phyloP scores from a whole-genome alignment of 2,329 filamentous ascomycete genomes.

The Alternaria panax region DNA sequence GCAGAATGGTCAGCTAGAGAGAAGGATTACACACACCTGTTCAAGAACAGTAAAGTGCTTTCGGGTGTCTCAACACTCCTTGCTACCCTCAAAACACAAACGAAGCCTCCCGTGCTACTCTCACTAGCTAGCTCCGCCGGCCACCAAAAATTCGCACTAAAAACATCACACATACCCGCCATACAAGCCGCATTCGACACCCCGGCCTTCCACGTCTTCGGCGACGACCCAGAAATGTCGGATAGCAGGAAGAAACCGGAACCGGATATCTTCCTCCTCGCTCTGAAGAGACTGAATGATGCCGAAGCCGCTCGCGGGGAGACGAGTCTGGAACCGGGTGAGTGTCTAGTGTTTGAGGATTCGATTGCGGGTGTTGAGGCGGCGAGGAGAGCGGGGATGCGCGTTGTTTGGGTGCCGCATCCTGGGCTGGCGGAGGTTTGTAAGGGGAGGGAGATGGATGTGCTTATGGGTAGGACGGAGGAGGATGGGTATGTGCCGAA shows the following conservation, averaged over 20 bases:
- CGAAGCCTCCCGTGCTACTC: constrained; percentile 1
- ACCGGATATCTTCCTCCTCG: constrained; percentile 11
- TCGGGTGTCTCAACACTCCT: constrained; percentile 6
- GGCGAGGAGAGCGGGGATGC: constrained; percentile 3
- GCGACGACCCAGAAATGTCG: constrained; percentile 11
- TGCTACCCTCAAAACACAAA: neutral
- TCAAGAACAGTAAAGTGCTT: constrained; percentile 14
- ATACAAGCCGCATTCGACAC: neutral
- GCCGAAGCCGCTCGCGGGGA: neutral
- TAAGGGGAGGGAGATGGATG: constrained; percentile 10
- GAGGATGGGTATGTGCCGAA: neutral
- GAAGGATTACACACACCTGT: constrained; percentile 15
- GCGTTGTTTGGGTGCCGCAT: constrained; percentile 10
- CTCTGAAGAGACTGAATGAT: constrained; percentile 3
- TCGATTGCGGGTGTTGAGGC: constrained; percentile 12
- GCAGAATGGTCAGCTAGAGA: constrained; percentile 26
- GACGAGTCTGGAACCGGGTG: neutral
- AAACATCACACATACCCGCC: constrained; percentile 6
- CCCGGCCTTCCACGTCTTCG: constrained; percentile 5
- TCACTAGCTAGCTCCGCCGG: constrained; percentile 12
- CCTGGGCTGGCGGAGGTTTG: constrained; percentile 8
- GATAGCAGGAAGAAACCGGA: constrained; percentile 16
- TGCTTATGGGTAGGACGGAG: constrained; percentile 13
- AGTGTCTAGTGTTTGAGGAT: constrained; percentile 15
- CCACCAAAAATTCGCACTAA: constrained; percentile 2